Percentiles rank a stretch among this genome's conserved stretches.
Evolutionary conservation across 331 rosid genomes (phyloP).

Genomic region (Rhamnella rubrinervis): DNA sequence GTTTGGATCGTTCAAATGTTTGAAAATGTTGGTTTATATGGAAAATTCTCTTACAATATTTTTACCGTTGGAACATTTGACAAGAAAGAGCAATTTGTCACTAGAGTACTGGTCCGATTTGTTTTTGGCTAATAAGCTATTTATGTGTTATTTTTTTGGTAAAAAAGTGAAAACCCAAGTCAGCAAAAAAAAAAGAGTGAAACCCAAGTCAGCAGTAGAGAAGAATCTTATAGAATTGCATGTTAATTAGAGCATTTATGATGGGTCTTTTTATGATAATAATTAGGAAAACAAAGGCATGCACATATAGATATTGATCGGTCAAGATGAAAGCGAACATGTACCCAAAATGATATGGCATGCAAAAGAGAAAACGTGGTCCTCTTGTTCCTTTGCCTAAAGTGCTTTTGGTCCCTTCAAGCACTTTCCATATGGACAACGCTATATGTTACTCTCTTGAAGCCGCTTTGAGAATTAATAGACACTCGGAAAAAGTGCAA

Average conservation of each 20-base stretch:
- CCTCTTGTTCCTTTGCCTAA: not conserved
- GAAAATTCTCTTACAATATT: not conserved
- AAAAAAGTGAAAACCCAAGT: slow-evolving; percentile 17
- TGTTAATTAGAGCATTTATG: not conserved
- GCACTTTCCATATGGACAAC: not conserved
- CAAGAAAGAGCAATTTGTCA: not conserved
- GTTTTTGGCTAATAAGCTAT: not conserved
- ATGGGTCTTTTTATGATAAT: not conserved
- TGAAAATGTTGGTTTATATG: not conserved
- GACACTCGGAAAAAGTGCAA: not conserved
- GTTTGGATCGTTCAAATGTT: too few relatives aligned
- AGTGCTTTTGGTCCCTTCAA: not conserved
- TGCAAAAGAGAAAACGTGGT: slow-evolving; percentile 5
- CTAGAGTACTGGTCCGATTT: too few relatives aligned
- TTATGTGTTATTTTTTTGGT: not conserved
- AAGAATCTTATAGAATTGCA: not conserved
- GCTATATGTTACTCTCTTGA: not conserved
- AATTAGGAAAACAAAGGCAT: not conserved
- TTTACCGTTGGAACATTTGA: not conserved
- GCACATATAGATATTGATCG: not conserved
- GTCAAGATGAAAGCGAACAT: too few relatives aligned
- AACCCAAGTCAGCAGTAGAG: not conserved
- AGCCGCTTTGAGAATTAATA: not conserved
- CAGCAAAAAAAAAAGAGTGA: slow-evolving; percentile 9
- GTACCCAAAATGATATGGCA: not conserved